Conservation (phyloP, 805 yeast genomes). For the Wickerhamomyces ciferrii region DNA sequence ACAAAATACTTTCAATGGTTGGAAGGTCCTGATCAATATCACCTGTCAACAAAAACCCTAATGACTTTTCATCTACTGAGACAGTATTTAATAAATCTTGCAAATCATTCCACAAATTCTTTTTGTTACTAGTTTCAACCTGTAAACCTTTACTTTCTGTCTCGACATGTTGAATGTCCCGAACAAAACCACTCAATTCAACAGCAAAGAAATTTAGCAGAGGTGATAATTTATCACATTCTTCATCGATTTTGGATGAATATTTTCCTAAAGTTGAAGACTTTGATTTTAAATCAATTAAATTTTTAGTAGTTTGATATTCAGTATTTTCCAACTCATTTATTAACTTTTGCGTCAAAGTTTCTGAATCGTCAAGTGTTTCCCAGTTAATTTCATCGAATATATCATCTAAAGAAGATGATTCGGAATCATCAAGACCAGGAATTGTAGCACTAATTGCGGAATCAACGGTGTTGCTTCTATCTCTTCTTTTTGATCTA, state of each 20-base stretch:
- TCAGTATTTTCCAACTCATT: slow-evolving; percentile 59
- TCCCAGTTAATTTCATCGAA: slow-evolving; percentile 79
- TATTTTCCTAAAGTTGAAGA: slow-evolving; percentile 37
- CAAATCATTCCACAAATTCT: slow-evolving; percentile 65
- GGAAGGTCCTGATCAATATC: slow-evolving; percentile 43
- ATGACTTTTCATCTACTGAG: slow-evolving; percentile 51
- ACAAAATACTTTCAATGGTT: slow-evolving; percentile 51
- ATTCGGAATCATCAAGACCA: slow-evolving; percentile 14
- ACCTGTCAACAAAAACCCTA: slow-evolving; percentile 40
- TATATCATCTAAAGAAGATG: slow-evolving; percentile 48
- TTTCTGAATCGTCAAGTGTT: slow-evolving; percentile 55
- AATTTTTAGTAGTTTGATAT: slow-evolving; percentile 51
- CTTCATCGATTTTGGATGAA: slow-evolving; percentile 38
- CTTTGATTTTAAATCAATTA: slow-evolving; percentile 44
- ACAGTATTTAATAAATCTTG: slow-evolving; percentile 67
- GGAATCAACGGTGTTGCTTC: slow-evolving; percentile 25
- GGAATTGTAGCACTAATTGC: slow-evolving; percentile 24
- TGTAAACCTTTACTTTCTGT: slow-evolving; percentile 77
- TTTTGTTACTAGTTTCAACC: slow-evolving; percentile 77
- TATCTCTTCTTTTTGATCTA: slow-evolving; percentile 4
- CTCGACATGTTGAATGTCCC: slow-evolving; percentile 69
- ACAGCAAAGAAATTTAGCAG: slow-evolving; percentile 51
- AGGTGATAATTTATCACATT: slow-evolving; percentile 53
- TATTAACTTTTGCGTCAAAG: slow-evolving; percentile 51
- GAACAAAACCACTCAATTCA: slow-evolving; percentile 57